These are phyloP conservation scores for Clonostachys rhizophaga DNA, from an alignment of 2,329 filamentous ascomycete genomes.

Conservation along the genomic window DNA sequence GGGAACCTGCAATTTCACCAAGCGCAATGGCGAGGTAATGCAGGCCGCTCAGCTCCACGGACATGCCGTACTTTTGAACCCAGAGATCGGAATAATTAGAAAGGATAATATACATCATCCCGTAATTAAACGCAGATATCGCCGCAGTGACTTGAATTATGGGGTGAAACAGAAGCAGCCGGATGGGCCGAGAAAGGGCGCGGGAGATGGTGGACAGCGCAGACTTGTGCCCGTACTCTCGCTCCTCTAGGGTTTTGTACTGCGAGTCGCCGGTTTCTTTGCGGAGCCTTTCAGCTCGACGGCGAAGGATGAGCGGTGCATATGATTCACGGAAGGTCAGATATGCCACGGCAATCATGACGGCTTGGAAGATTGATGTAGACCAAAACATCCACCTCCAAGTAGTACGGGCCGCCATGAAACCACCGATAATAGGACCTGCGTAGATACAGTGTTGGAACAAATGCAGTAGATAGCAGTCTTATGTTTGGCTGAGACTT, in stretches of 20 bases:
- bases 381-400: conserved; percentile 44
- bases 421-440: conserved; percentile 32
- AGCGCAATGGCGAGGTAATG: conserved; percentile 61
- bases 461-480: background rate
- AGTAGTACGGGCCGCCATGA: conserved; percentile 23
- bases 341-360: conserved; percentile 24
- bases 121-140: conserved; percentile 56
- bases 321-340: conserved; percentile 31
- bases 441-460: background rate
- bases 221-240: conserved; percentile 10
- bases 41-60: conserved; percentile 52
- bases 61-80: conserved; percentile 47
- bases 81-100: conserved; percentile 58
- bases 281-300: conserved; percentile 22
- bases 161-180: conserved; percentile 51
- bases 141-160: conserved; percentile 52
- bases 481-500: conserved; percentile 2
- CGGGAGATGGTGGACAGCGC: conserved; percentile 9
- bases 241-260: conserved; percentile 24
- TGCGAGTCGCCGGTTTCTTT: conserved; percentile 17
- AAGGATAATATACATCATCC: conserved; percentile 59
- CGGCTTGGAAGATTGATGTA: conserved; percentile 31
- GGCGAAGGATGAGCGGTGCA: conserved; percentile 23
- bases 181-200: conserved; percentile 48
- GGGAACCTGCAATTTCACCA: conserved; percentile 54